Percentiles rank a stretch among this genome's conserved stretches.
Evolutionary conservation across 192 early-diverging fungal species (phyloP).

Genomic region (Coemansia sp.): DNA sequence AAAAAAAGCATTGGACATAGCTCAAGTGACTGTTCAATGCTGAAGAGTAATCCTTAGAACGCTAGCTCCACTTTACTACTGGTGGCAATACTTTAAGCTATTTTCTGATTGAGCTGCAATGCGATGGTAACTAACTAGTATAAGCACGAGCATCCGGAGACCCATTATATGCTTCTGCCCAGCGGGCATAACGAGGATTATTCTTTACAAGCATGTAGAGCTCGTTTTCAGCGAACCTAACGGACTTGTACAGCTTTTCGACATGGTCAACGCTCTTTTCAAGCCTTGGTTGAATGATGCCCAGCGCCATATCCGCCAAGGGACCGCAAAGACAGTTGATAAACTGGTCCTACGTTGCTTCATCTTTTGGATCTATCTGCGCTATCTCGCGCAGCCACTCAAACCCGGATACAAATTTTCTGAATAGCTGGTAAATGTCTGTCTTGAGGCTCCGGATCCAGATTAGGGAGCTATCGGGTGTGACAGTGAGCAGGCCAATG

Average conservation of each 20-base stretch:
- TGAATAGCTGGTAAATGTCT: constrained; percentile 1
- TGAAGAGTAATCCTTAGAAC: too few relatives aligned
- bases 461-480: background rate
- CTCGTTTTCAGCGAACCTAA: background rate
- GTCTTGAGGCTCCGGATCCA: background rate
- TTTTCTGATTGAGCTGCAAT: too few relatives aligned
- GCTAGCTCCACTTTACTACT: too few relatives aligned
- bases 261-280: background rate
- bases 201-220: background rate
- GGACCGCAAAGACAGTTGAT: background rate
- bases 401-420: background rate
- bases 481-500: background rate
- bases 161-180: background rate
- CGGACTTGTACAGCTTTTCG: background rate
- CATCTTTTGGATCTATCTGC: background rate
- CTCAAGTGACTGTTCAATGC: too few relatives aligned
- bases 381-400: constrained; percentile 2
- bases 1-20: too few relatives aligned
- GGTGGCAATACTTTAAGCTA: too few relatives aligned
- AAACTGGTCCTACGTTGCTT: background rate
- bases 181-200: background rate
- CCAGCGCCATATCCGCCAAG: background rate
- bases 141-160: background rate
- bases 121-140: background rate
- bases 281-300: background rate